Base-by-base conservation (phyloP, 257 asterid species). In the Petunia axillaris region DNA sequence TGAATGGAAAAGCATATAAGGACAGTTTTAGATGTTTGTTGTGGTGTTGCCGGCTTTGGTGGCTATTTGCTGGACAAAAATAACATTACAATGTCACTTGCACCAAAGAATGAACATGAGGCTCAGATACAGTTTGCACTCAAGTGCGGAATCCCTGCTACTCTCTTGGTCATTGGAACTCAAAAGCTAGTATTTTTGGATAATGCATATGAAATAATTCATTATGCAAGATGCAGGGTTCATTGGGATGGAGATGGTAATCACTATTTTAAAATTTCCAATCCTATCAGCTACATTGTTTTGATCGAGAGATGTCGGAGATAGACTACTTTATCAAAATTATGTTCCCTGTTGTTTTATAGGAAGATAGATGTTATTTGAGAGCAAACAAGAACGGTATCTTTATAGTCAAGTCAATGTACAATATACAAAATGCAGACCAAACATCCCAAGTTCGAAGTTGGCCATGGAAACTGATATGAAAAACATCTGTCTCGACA, bases 71-170 rank as follows among this genome's bases (percentile, higher is more conserved):
- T 92, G 77, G 94, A 89, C 65, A 90, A 79, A 83, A 82, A 85
- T 81, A 93, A 88, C 50, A 78, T 88, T 79, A 88, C 97, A 10
- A 85, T 90, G 94, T 92, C 97, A 13, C 85, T 92, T 60, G 97
- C 97, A 67, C 96, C 97, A 44, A 88, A 90, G 78, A 93, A 89
- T 65, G 92, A 91, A 81, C 96, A 91, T 5, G 97, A 92, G 81
- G 97, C 97, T 81, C 97, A 92, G 81, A 89, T 92, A 74, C 97
- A 92, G 86, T 91, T 92, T 78, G 97, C 97, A 16, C 92, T 92
- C 38, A 95, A 92, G 76, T 82, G 97, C 53, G 97, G 97, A 65
- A 89, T 91, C 76, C 97, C 95, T 2, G 93, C 97, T 57, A 87
- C 81, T 6, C 92, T 91, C 76, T 86, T 93, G 9, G 93, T 92